phyloP scores from a whole-genome alignment of 2,329 filamentous ascomycete species.

The Aureobasidium zeae region DNA sequence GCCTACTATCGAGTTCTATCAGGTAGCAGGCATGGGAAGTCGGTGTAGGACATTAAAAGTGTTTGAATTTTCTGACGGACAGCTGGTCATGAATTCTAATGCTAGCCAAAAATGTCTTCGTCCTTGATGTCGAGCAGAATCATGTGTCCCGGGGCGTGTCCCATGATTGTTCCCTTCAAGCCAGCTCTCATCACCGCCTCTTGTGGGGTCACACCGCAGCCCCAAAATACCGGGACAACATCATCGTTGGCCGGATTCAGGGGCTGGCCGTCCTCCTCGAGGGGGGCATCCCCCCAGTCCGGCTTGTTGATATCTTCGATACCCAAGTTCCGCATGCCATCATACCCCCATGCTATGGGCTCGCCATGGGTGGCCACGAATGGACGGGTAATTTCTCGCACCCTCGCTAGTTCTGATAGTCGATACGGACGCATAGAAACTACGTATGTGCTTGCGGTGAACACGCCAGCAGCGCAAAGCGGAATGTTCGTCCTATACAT shows the following conservation, averaged over 20 bases:
- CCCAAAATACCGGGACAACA: constrained; percentile 52
- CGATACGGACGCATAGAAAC: constrained; percentile 56
- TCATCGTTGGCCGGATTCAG: constrained; percentile 30
- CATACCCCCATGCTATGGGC: constrained; percentile 57
- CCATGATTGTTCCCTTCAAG: constrained; percentile 49
- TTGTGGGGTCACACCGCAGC: constrained; percentile 58
- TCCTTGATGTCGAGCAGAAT: constrained; percentile 46
- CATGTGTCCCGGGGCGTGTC: constrained; percentile 56
- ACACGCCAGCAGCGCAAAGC: constrained; percentile 50
- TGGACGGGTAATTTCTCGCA: constrained; percentile 46
- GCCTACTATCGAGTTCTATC: too few species aligned
- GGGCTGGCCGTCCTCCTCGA: constrained; percentile 26
- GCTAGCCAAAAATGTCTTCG: constrained; percentile 29
- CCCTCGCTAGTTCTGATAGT: constrained; percentile 39
- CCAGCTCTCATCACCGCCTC: constrained; percentile 51
- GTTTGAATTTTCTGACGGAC: too few species aligned
- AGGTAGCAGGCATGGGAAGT: too few species aligned
- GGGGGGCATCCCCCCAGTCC: constrained; percentile 49
- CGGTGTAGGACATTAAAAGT: too few species aligned
- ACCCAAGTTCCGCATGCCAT: constrained; percentile 43
- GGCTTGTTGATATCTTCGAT: constrained; percentile 45
- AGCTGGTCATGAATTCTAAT: too few species aligned
- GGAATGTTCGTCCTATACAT: constrained; percentile 54
- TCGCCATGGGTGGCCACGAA: constrained; percentile 54
- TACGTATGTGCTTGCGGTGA: constrained; percentile 46